phyloP scores from a whole-genome alignment of 2,329 filamentous ascomycete genomes.

The Xylaria multiplex region DNA sequence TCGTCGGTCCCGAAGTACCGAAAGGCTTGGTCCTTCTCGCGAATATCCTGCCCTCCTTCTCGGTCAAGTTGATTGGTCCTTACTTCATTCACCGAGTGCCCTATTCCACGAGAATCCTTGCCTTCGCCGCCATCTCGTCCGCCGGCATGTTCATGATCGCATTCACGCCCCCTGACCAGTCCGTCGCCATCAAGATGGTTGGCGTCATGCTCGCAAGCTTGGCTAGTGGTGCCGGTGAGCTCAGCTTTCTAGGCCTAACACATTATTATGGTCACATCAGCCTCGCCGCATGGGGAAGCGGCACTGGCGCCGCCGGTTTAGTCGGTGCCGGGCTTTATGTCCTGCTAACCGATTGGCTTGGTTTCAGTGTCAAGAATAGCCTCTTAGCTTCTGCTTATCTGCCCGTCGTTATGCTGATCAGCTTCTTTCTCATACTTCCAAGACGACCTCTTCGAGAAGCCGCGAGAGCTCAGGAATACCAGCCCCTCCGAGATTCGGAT shows the following conservation, averaged over 20 bases:
- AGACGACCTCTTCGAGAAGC: conserved; percentile 68
- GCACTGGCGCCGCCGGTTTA: conserved; percentile 88
- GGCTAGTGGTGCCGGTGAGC: conserved; percentile 85
- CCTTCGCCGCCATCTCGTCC: conserved; percentile 80
- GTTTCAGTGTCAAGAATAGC: conserved; percentile 77
- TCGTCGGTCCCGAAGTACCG: conserved; percentile 85
- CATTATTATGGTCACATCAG: conserved; percentile 92
- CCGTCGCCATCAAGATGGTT: conserved; percentile 78
- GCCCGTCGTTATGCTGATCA: conserved; percentile 82
- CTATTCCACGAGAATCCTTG: conserved; percentile 77
- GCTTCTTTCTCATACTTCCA: conserved; percentile 86
- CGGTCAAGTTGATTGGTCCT: conserved; percentile 86
- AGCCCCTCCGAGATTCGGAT: conserved; percentile 59
- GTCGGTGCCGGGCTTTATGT: conserved; percentile 90
- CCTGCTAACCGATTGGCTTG: conserved; percentile 81
- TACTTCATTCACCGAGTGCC: conserved; percentile 93
- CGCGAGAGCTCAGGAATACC: conserved; percentile 61
- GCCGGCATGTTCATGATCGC: conserved; percentile 90
- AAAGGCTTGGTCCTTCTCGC: conserved; percentile 94
- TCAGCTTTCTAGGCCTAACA: conserved; percentile 89
- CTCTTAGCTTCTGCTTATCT: conserved; percentile 81
- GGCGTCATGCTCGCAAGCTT: conserved; percentile 88
- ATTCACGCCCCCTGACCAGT: conserved; percentile 72
- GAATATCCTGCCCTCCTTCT: conserved; percentile 89
- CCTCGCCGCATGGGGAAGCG: conserved; percentile 90